A percentile compares a stretch with the other conserved stretches of the same genome.
Evolutionary conservation across 1,284 basidiomycete genomes (phyloP).

Genomic region (Rhodotorula sp.): DNA sequence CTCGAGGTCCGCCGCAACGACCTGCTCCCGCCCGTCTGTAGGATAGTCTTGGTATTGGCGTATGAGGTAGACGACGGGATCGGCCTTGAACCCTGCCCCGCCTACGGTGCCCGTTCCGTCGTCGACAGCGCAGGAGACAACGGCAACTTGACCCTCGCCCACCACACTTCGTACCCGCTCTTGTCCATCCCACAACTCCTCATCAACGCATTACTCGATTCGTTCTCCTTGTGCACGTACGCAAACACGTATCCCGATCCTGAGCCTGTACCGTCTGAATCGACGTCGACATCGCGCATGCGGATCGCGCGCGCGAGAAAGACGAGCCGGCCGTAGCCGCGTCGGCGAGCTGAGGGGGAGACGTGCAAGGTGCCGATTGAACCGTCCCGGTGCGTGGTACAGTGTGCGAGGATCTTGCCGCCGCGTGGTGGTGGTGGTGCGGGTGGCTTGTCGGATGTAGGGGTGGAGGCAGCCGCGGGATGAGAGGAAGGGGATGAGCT

Average conservation of each 20-base stretch:
- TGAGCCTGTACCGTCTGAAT: too few relatives aligned
- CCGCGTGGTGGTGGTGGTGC: not conserved
- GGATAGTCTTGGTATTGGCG: too few relatives aligned
- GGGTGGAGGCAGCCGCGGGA: not conserved
- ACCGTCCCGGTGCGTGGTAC: constrained; percentile 31
- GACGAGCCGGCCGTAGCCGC: constrained; percentile 6
- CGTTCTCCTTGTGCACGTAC: constrained; percentile 22
- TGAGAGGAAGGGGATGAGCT: not conserved
- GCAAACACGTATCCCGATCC: constrained; percentile 9
- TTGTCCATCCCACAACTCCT: constrained; percentile 6
- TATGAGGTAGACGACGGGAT: too few relatives aligned
- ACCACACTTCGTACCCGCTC: constrained; percentile 17
- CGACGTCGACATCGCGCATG: constrained; percentile 1
- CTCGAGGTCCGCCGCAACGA: too few relatives aligned
- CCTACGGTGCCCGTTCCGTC: not conserved
- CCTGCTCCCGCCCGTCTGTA: too few relatives aligned
- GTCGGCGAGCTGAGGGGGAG: not conserved
- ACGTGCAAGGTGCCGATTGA: constrained; percentile 28
- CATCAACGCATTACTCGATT: constrained; percentile 22
- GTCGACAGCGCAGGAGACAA: not conserved
- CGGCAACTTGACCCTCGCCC: constrained; percentile 19
- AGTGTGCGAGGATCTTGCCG: constrained; percentile 16
- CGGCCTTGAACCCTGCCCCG: not conserved
- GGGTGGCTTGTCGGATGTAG: not conserved
- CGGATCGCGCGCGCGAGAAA: constrained; percentile 7